Evolutionary conservation across 495 filamentous ascomycete species (phyloP).

Genomic region (Podospora comata): DNA sequence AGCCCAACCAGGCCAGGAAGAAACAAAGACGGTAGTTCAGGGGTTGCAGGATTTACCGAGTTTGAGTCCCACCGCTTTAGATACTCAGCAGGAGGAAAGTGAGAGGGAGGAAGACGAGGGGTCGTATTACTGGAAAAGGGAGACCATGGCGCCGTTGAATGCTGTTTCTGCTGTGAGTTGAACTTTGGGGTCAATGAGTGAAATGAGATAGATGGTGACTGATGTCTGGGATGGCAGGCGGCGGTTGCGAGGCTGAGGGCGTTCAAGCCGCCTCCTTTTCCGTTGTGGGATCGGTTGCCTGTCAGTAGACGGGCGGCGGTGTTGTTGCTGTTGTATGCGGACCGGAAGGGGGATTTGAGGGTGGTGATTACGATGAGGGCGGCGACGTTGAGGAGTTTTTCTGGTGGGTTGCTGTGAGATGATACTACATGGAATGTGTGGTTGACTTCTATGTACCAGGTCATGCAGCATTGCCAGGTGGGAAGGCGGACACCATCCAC

Average conservation of each 20-base stretch:
- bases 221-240: conserved; percentile 44
- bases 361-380: conserved; percentile 87
- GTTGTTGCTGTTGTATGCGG: conserved; percentile 79
- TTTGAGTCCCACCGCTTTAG: background rate
- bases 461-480: conserved; percentile 85
- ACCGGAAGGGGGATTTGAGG: conserved; percentile 68
- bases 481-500: conserved; percentile 51
- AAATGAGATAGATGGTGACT: background rate
- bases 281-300: conserved; percentile 58
- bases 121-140: conserved; percentile 49
- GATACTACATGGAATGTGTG: background rate
- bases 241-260: conserved; percentile 73
- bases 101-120: conserved; percentile 26
- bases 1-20: too few species aligned
- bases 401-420: conserved; percentile 28
- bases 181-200: background rate
- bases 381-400: conserved; percentile 63
- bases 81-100: conserved; percentile 11
- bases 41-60: background rate
- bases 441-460: conserved; percentile 38
- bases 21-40: too few species aligned
- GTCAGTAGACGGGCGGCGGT: conserved; percentile 75
- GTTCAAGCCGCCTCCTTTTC: conserved; percentile 59
- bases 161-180: conserved; percentile 54
- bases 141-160: conserved; percentile 56